Evolutionary conservation across 2,329 filamentous ascomycete genomes (phyloP).

Genomic region (Orbilia brochopaga): DNA sequence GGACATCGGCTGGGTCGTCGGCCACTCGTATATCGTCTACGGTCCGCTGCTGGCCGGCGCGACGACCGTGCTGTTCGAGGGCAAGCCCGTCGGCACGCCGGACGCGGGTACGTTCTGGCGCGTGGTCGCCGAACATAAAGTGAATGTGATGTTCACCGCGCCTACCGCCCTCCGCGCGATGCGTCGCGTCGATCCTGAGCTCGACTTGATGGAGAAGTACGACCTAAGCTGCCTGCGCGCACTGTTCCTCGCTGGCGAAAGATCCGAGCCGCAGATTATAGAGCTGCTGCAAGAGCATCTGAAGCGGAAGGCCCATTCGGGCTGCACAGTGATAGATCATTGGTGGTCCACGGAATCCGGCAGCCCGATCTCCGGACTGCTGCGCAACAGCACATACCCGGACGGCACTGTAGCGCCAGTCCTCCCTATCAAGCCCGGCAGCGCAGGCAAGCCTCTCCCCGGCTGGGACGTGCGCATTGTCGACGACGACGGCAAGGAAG

Average conservation of each 20-base stretch:
- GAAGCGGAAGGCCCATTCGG: slow-evolving; percentile 55
- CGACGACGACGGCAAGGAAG: slow-evolving; percentile 76
- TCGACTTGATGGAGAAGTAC: slow-evolving; percentile 70
- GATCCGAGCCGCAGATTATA: slow-evolving; percentile 85
- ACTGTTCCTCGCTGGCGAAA: slow-evolving; percentile 85
- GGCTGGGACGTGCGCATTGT: slow-evolving; percentile 88
- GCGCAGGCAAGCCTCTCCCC: slow-evolving; percentile 87
- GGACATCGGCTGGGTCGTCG: slow-evolving; percentile 92
- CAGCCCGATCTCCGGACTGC: slow-evolving; percentile 68
- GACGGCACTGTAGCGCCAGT: slow-evolving; percentile 63
- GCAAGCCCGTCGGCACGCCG: slow-evolving; percentile 89
- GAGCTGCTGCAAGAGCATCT: slow-evolving; percentile 79
- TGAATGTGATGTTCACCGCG: slow-evolving; percentile 83
- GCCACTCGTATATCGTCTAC: slow-evolving; percentile 86
- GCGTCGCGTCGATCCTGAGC: slow-evolving; percentile 80
- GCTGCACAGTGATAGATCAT: slow-evolving; percentile 71
- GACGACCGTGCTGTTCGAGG: slow-evolving; percentile 86
- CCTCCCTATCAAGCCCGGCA: slow-evolving; percentile 77
- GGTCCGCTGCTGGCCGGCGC: slow-evolving; percentile 86
- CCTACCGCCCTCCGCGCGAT: slow-evolving; percentile 88
- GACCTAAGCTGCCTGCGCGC: slow-evolving; percentile 75
- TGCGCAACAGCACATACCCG: slow-evolving; percentile 19
- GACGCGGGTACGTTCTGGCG: slow-evolving; percentile 89
- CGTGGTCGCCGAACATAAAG: slow-evolving; percentile 80
- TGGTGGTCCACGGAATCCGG: slow-evolving; percentile 78